Evolutionary conservation across 2,329 filamentous ascomycete species (phyloP).

Genomic region (Thyridium curvatum): DNA sequence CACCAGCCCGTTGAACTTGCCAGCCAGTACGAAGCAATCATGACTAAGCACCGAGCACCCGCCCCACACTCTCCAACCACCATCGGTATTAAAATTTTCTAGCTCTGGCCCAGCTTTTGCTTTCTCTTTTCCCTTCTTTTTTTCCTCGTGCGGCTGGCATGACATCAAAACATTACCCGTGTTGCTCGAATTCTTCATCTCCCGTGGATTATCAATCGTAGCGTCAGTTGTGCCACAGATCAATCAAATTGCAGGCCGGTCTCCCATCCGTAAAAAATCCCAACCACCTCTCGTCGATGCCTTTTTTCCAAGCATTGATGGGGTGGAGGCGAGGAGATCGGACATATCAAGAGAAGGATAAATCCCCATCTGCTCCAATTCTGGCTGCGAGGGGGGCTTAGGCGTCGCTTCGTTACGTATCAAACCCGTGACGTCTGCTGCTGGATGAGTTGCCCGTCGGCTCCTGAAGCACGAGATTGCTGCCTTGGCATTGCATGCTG

Average conservation of each 20-base stretch:
- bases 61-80: neutral
- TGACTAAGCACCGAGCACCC: conserved; percentile 9
- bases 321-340: conserved; percentile 29
- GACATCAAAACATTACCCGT: conserved; percentile 62
- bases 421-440: no score
- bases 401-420: no score
- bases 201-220: conserved; percentile 45
- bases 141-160: conserved; percentile 76
- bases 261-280: conserved; percentile 36
- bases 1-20: no score
- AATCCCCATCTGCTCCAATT: no score
- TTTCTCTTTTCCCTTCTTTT: conserved; percentile 41
- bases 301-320: conserved; percentile 28
- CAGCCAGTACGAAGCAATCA: neutral
- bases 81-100: conserved; percentile 11
- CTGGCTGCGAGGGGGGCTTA: neutral
- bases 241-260: conserved; percentile 68
- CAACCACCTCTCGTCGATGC: conserved; percentile 7
- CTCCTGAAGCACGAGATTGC: no score
- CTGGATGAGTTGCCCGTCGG: conserved; percentile 5
- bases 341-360: conserved; percentile 28
- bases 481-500: no score
- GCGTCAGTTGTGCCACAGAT: conserved; percentile 80
- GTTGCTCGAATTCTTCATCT: conserved; percentile 65
- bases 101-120: conserved; percentile 13